phyloP scores from a whole-genome alignment of 2,329 filamentous ascomycete species.

The Talaromyces sp. region DNA sequence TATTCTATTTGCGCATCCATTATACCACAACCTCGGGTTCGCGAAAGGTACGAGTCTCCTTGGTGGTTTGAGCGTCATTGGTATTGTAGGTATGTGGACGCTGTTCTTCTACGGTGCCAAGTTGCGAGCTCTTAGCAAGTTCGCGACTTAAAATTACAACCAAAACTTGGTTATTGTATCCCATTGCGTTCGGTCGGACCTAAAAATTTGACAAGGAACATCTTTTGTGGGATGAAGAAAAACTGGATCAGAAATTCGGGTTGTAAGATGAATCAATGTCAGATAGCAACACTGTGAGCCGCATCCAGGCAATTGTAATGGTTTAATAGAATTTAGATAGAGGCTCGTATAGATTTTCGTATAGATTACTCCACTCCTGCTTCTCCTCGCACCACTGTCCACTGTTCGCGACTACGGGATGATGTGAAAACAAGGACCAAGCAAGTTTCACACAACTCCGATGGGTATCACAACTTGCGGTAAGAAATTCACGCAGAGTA shows the following conservation, averaged over 20 bases:
- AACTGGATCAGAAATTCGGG: not conserved
- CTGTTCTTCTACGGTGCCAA: not conserved
- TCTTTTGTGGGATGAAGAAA: not conserved
- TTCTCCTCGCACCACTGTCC: not conserved
- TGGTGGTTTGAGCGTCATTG: slow-evolving; percentile 37
- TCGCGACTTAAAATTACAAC: not conserved
- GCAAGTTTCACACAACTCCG: not conserved
- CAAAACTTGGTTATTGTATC: not conserved
- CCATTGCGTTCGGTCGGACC: not conserved
- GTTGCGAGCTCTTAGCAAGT: not conserved
- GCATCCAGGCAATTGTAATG: not conserved
- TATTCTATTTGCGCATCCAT: slow-evolving; percentile 34
- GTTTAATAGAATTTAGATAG: too few species aligned
- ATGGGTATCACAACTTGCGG: not conserved
- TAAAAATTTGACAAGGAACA: not conserved
- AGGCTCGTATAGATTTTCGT: too few species aligned
- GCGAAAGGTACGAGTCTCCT: slow-evolving; percentile 32
- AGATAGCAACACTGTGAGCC: not conserved
- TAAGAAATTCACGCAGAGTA: not conserved
- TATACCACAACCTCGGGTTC: slow-evolving; percentile 36
- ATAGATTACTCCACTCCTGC: not conserved
- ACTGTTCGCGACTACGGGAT: not conserved
- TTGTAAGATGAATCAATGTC: not conserved
- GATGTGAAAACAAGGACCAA: not conserved
- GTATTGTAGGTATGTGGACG: slow-evolving; percentile 20